Percentiles rank a stretch among this genome's conserved stretches.
Evolutionary conservation across 2,329 filamentous ascomycete genomes (phyloP).

Genomic region (Fonsecaea erecta): DNA sequence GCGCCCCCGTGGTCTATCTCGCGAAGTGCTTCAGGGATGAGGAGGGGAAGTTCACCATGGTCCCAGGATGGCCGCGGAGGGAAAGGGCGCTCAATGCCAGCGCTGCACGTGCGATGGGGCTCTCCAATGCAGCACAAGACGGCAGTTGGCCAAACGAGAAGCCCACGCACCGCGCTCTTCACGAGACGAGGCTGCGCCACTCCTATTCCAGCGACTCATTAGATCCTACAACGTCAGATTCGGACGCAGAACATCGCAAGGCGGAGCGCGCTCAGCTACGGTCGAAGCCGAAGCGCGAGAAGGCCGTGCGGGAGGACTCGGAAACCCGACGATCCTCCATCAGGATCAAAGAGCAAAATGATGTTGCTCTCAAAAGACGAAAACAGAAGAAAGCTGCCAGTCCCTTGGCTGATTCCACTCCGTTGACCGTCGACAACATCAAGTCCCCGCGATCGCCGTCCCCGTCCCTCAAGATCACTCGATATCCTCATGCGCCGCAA

Average conservation of each 20-base stretch:
- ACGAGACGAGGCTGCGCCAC: slow-evolving; percentile 34
- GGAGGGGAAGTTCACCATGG: slow-evolving; percentile 75
- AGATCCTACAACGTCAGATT: slow-evolving; percentile 30
- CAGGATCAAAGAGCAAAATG: slow-evolving; percentile 37
- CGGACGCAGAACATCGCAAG: slow-evolving; percentile 34
- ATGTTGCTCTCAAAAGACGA: slow-evolving; percentile 56
- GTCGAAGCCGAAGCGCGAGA: slow-evolving; percentile 25
- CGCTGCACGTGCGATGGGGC: slow-evolving; percentile 32
- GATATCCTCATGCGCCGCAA: slow-evolving; percentile 86
- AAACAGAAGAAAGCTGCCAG: slow-evolving; percentile 51
- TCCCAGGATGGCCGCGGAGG: slow-evolving; percentile 67
- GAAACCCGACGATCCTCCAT: slow-evolving; percentile 35
- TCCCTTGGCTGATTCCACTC: slow-evolving; percentile 45
- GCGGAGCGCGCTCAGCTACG: slow-evolving; percentile 7
- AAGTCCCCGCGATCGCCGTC: slow-evolving; percentile 92
- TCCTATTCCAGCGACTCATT: slow-evolving; percentile 38
- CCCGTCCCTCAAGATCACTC: slow-evolving; percentile 70
- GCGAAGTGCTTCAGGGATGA: slow-evolving; percentile 83
- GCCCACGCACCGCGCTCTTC: slow-evolving; percentile 23
- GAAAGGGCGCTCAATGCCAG: slow-evolving; percentile 24
- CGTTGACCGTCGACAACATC: slow-evolving; percentile 74
- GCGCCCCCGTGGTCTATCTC: slow-evolving; percentile 79
- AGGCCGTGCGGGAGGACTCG: slow-evolving; percentile 21
- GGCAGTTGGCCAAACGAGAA: slow-evolving; percentile 27
- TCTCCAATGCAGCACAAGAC: slow-evolving; percentile 26